These are phyloP conservation scores for Dryas integrifolia DNA, from an alignment of 331 rosid species.

Conservation along the genomic window DNA sequence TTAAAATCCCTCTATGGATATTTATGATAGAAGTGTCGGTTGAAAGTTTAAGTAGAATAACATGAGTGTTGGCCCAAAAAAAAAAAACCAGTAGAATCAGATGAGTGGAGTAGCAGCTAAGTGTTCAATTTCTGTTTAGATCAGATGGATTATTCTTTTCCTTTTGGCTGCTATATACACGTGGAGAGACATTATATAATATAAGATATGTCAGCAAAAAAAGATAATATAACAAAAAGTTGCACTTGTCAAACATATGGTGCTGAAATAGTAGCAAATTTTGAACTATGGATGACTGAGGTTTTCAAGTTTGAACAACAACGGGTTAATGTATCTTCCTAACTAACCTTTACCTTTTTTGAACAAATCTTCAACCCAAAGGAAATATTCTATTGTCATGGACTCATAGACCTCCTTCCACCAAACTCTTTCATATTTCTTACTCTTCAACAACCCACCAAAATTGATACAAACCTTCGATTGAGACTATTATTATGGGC, in stretches of 20 bases:
- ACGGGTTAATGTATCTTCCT: not conserved
- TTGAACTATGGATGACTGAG: constrained; percentile 8
- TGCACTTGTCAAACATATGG: constrained; percentile 3
- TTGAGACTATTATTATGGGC: not conserved
- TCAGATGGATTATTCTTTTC: not conserved
- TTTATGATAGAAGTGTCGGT: not conserved
- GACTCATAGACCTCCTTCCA: not conserved
- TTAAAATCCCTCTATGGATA: not conserved
- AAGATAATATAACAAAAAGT: not conserved
- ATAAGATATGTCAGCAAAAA: constrained; percentile 2
- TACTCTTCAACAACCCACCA: constrained; percentile 2
- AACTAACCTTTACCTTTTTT: constrained; percentile 4
- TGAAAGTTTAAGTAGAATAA: not conserved
- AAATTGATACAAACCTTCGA: not conserved
- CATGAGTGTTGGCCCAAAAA: not conserved
- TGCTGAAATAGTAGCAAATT: not conserved
- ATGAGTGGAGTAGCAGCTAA: constrained; percentile 1
- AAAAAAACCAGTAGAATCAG: not conserved
- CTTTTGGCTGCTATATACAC: not conserved
- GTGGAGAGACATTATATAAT: not conserved
- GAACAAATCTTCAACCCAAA: constrained; percentile 20
- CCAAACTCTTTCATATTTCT: constrained; percentile 13
- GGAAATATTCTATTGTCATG: not conserved
- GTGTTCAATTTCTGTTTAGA: not conserved
- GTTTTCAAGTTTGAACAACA: not conserved